Evolutionary conservation across 306 rosid genomes (phyloP).

Genomic region (Trifolium dubium): DNA sequence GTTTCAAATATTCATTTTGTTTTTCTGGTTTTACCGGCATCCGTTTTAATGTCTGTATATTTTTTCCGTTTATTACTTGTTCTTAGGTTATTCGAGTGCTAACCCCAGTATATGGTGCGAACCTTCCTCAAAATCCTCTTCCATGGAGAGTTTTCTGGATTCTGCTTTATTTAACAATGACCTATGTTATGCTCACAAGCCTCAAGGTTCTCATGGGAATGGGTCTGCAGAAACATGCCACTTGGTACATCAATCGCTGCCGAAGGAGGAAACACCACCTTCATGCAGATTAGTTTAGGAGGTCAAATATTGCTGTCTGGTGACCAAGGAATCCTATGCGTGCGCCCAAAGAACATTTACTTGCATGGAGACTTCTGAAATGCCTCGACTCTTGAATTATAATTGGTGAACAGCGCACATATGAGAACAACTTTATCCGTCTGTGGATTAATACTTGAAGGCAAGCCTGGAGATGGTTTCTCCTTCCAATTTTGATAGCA

Average conservation of each 20-base stretch:
- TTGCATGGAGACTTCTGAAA: conserved; percentile 16
- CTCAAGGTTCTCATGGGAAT: conserved; percentile 88
- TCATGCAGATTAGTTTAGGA: conserved; percentile 64
- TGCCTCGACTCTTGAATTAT: conserved; percentile 23
- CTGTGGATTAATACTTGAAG: conserved; percentile 32
- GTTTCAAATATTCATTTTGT: conserved; percentile 6
- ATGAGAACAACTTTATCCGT: conserved; percentile 33
- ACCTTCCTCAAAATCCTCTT: conserved; percentile 71
- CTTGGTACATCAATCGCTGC: conserved; percentile 89
- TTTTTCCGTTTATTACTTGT: conserved; percentile 25
- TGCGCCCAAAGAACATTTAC: conserved; percentile 16
- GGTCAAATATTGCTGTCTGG: conserved; percentile 33
- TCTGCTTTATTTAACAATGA: conserved; percentile 59
- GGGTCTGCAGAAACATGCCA: conserved; percentile 75
- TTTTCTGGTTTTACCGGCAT: conserved; percentile 17
- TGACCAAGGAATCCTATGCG: conserved; percentile 29
- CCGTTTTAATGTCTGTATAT: conserved; percentile 7
- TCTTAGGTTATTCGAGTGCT: conserved; percentile 90
- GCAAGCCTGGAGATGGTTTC: conserved; percentile 41
- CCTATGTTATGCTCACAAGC: conserved; percentile 89
- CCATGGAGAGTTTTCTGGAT: conserved; percentile 80
- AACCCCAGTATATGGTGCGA: conserved; percentile 87
- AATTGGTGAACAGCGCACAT: conserved; percentile 16
- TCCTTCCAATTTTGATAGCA: conserved; percentile 61
- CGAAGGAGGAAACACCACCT: conserved; percentile 77